phyloP scores from a whole-genome alignment of 2,329 filamentous ascomycete genomes.

The Fusarium penzigii region DNA sequence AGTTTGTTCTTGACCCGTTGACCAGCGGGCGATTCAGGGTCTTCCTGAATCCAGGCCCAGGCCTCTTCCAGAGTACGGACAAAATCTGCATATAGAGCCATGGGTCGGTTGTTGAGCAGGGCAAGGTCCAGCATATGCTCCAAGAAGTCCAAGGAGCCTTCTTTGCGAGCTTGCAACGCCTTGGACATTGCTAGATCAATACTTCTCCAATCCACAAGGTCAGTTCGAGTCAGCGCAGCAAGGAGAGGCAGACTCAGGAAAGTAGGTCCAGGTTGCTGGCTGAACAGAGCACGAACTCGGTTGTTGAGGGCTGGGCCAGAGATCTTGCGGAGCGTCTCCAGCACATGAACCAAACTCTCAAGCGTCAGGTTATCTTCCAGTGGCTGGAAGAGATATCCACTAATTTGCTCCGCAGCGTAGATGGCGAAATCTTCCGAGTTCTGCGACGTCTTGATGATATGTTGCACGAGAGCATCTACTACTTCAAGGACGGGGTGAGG shows the following conservation, averaged over 20 bases:
- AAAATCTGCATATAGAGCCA: constrained; percentile 83
- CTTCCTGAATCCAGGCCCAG: constrained; percentile 77
- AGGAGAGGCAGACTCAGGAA: constrained; percentile 61
- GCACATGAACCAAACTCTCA: constrained; percentile 63
- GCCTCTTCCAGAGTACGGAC: constrained; percentile 78
- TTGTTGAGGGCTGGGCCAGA: constrained; percentile 54
- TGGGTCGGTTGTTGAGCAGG: constrained; percentile 74
- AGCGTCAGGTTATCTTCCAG: constrained; percentile 58
- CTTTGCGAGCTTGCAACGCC: constrained; percentile 69
- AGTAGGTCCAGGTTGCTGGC: constrained; percentile 54
- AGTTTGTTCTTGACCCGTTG: constrained; percentile 71
- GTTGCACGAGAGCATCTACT: constrained; percentile 61
- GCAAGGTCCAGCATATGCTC: constrained; percentile 76
- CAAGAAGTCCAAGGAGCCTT: constrained; percentile 76
- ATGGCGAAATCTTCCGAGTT: constrained; percentile 61
- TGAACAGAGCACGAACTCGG: constrained; percentile 57
- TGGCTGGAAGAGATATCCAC: constrained; percentile 55
- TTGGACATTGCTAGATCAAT: constrained; percentile 74
- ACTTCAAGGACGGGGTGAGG: constrained; percentile 62
- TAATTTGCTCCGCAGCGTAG: constrained; percentile 62
- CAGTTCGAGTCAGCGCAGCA: constrained; percentile 57
- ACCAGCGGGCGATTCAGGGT: constrained; percentile 63
- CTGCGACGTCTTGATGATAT: constrained; percentile 64
- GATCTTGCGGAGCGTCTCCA: constrained; percentile 62
- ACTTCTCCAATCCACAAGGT: constrained; percentile 62